These are phyloP conservation scores for Diutina sp. DNA, from an alignment of 1,139 yeast genomes.

Conservation along the genomic window DNA sequence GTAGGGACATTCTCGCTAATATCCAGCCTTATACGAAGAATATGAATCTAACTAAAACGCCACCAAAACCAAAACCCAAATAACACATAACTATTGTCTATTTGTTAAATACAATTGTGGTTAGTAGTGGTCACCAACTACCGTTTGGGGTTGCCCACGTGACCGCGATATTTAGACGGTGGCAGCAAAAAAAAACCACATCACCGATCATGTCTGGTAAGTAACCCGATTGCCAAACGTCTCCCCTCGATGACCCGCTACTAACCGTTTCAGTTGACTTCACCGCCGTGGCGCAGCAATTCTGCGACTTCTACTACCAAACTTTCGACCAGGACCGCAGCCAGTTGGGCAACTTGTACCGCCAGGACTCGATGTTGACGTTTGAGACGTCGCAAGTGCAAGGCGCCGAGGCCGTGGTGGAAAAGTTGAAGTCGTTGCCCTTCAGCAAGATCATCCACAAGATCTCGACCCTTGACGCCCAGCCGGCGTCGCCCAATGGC, in stretches of 20 bases:
- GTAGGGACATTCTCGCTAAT: too few relatives aligned
- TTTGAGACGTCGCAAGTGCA: conserved; percentile 91
- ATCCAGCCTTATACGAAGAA: too few relatives aligned
- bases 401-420: conserved; percentile 87
- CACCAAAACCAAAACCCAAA: too few relatives aligned
- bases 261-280: conserved; percentile 41
- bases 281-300: conserved; percentile 65
- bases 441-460: conserved; percentile 88
- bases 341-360: conserved; percentile 86
- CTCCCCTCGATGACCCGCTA: background rate
- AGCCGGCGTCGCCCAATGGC: conserved; percentile 89
- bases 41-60: too few relatives aligned
- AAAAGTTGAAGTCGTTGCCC: conserved; percentile 77
- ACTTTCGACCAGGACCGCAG: conserved; percentile 90
- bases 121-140: too few relatives aligned
- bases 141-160: background rate
- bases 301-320: conserved; percentile 89
- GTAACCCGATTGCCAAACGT: background rate
- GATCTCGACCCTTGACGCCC: conserved; percentile 92
- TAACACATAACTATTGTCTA: too few relatives aligned
- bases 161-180: background rate
- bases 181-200: background rate
- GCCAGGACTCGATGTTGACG: conserved; percentile 95
- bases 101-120: too few relatives aligned
- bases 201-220: background rate